phyloP scores from a whole-genome alignment of 108 stramenopile genomes.

The Stephanodiscus triporus region DNA sequence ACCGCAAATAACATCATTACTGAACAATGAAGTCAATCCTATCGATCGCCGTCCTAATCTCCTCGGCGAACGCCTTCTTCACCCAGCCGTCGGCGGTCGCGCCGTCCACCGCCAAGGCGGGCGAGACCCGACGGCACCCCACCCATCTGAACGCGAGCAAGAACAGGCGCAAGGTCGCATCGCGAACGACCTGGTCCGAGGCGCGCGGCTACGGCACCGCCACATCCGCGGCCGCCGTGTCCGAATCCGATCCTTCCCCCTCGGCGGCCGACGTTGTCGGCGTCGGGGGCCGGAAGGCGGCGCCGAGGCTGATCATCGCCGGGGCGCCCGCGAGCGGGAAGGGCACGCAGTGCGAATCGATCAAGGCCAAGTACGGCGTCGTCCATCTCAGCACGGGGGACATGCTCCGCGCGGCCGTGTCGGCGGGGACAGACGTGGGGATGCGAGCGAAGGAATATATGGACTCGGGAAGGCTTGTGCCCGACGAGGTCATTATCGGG shows the following conservation, averaged over 20 bases:
- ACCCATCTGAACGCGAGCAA: slow-evolving; percentile 27
- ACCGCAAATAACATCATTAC: too few relatives aligned
- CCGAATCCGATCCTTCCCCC: background rate
- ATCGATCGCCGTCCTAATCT: slow-evolving; percentile 9
- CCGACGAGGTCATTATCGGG: slow-evolving; percentile 96
- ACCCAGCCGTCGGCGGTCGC: background rate
- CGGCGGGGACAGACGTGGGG: slow-evolving; percentile 67
- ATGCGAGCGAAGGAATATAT: slow-evolving; percentile 84
- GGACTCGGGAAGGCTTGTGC: slow-evolving; percentile 94
- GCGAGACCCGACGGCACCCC: background rate
- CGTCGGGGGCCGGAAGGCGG: background rate
- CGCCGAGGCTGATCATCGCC: slow-evolving; percentile 63
- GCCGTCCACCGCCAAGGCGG: background rate
- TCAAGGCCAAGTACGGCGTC: slow-evolving; percentile 67
- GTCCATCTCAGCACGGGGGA: slow-evolving; percentile 84
- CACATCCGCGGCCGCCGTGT: background rate
- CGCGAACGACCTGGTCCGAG: slow-evolving; percentile 47
- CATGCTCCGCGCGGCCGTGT: slow-evolving; percentile 76
- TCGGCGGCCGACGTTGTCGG: background rate
- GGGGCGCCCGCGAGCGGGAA: slow-evolving; percentile 84
- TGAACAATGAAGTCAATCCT: slow-evolving; percentile 22
- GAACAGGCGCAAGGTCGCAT: slow-evolving; percentile 30
- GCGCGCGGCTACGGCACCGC: slow-evolving; percentile 15
- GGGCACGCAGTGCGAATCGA: slow-evolving; percentile 83
- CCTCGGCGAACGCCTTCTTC: slow-evolving; percentile 26